A percentile compares a stretch with the other conserved stretches of the same genome.
Evolutionary conservation across 2,329 filamentous ascomycete genomes (phyloP).

Genomic region (Colletotrichum ledebouriae): DNA sequence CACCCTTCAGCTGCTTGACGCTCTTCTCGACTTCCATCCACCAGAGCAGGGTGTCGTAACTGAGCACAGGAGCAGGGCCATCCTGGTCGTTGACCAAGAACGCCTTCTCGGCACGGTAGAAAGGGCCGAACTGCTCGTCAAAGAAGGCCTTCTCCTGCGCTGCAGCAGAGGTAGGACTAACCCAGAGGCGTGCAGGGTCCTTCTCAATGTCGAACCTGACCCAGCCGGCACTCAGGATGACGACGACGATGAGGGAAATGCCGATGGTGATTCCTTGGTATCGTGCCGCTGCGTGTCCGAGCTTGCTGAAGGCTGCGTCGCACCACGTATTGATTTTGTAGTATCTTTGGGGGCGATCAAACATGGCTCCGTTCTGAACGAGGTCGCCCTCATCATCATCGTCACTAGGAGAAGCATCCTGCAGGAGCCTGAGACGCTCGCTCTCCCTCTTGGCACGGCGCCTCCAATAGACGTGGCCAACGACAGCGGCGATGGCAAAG

Average conservation of each 20-base stretch:
- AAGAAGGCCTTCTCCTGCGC: constrained; percentile 96
- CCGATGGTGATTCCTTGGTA: constrained; percentile 89
- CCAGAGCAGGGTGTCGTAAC: constrained; percentile 90
- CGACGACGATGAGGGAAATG: constrained; percentile 80
- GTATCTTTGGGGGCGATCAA: constrained; percentile 81
- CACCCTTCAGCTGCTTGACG: constrained; percentile 79
- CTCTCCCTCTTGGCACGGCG: constrained; percentile 80
- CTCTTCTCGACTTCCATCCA: constrained; percentile 92
- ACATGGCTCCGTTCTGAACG: constrained; percentile 80
- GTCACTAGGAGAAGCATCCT: constrained; percentile 86
- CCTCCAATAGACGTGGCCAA: constrained; percentile 81
- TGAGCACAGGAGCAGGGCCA: constrained; percentile 81
- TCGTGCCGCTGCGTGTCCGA: constrained; percentile 84
- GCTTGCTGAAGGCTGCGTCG: constrained; percentile 81
- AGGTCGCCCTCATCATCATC: constrained; percentile 95
- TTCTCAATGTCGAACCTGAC: constrained; percentile 89
- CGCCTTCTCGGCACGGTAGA: constrained; percentile 92
- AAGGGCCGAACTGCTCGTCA: constrained; percentile 92
- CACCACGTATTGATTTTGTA: constrained; percentile 89
- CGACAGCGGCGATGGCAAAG: constrained; percentile 73
- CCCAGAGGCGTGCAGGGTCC: constrained; percentile 93
- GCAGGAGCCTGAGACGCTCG: constrained; percentile 87
- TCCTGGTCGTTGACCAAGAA: constrained; percentile 93
- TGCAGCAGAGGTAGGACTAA: constrained; percentile 91
- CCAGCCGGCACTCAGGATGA: constrained; percentile 88